A percentile compares a stretch with the other conserved stretches of the same genome.
These are phyloP conservation scores for Glonium stellatum DNA, from an alignment of 495 filamentous ascomycete species.

Conservation along the genomic window DNA sequence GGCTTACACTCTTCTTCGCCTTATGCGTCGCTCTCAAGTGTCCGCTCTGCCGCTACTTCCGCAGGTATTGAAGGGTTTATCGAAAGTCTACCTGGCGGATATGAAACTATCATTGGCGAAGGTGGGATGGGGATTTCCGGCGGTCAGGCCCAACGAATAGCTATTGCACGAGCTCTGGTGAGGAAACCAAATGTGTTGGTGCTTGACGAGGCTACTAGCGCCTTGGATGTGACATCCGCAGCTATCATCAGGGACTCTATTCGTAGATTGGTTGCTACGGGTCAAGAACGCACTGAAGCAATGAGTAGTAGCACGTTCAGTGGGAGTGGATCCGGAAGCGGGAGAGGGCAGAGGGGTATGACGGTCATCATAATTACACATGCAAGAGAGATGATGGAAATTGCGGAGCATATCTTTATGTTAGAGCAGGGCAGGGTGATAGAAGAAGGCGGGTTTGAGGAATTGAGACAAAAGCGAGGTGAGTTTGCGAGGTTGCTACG, in stretches of 20 bases:
- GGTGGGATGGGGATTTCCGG: conserved; percentile 70
- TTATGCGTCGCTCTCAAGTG: conserved; percentile 38
- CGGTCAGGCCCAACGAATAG: conserved; percentile 76
- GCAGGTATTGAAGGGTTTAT: conserved; percentile 81
- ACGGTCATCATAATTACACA: conserved; percentile 73
- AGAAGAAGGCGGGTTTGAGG: conserved; percentile 57
- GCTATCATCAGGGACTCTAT: conserved; percentile 60
- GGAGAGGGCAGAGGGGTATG: conserved; percentile 30
- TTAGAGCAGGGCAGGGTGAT: conserved; percentile 61
- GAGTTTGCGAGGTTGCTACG: conserved; percentile 40
- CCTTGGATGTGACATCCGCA: conserved; percentile 66
- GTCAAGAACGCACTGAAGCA: conserved; percentile 19
- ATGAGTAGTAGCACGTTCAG: conserved; percentile 9
- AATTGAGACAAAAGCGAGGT: conserved; percentile 40
- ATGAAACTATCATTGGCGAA: conserved; percentile 69
- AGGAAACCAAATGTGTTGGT: conserved; percentile 64
- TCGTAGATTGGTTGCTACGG: conserved; percentile 39
- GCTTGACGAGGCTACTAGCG: conserved; percentile 82
- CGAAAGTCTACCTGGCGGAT: conserved; percentile 60
- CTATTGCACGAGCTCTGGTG: conserved; percentile 74
- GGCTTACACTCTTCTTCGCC: conserved; percentile 49
- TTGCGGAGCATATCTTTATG: conserved; percentile 63
- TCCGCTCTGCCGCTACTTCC: conserved; percentile 55
- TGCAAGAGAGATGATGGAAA: conserved; percentile 71
- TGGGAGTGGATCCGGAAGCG: conserved; percentile 14